Evolutionary conservation across 169 alveolate species (phyloP).

Genomic region (Cyclospora cayetanensis): DNA sequence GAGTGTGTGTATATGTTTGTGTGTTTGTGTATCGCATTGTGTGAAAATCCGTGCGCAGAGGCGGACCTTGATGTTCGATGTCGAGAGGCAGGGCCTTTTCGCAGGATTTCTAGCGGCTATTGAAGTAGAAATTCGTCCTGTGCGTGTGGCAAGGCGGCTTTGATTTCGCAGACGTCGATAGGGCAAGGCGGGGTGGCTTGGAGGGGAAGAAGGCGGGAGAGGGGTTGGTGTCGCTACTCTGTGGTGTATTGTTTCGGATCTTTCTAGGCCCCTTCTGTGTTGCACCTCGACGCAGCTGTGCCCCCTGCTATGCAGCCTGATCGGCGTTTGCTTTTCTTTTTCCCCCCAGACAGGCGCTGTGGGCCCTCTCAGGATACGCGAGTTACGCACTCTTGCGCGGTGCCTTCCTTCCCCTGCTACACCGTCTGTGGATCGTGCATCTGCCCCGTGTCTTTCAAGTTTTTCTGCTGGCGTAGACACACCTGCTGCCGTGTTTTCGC

Average conservation of each 20-base stretch:
- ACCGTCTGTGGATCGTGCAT: too few relatives aligned
- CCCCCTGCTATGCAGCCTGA: background rate
- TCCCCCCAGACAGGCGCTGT: background rate
- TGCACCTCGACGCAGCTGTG: background rate
- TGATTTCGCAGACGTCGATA: background rate
- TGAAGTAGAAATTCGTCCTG: conserved; percentile 88
- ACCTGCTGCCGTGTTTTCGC: too few relatives aligned
- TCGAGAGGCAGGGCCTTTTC: conserved; percentile 77
- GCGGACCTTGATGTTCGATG: conserved; percentile 69
- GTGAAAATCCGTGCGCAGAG: conserved; percentile 66
- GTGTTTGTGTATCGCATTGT: background rate
- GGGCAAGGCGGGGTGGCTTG: background rate
- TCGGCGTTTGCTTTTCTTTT: background rate
- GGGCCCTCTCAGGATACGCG: background rate
- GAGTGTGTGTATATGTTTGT: background rate
- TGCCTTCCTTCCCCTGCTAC: too few relatives aligned
- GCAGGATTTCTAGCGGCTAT: conserved; percentile 86
- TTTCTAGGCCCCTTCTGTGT: background rate
- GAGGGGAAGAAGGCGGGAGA: background rate
- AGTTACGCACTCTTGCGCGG: too few relatives aligned
- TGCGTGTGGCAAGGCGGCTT: background rate
- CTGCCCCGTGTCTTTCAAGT: too few relatives aligned
- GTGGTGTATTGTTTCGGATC: too few relatives aligned
- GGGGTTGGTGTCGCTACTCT: background rate
- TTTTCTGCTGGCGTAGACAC: too few relatives aligned